Evolutionary conservation across 257 asterid species (phyloP), one percentile per base, ranked within the genome.

Genomic region (Scutellaria galericulata): DNA sequence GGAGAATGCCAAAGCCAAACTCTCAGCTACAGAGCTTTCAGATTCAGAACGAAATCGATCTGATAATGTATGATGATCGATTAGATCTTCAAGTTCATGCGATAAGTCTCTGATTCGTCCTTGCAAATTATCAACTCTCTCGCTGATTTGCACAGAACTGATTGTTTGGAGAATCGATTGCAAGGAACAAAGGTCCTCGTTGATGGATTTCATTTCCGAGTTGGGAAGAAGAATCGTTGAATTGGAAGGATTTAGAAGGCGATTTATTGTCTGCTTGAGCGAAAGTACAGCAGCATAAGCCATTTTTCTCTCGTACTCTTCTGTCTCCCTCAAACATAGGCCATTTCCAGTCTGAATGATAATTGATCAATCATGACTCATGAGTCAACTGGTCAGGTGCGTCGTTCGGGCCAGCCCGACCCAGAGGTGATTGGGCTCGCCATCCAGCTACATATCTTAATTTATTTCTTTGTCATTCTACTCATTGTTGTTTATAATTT

Each of bases 211-310:
- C 22, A 52, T 27, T 11, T 35, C 62, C 1, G 40, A 39, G 5
- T 52, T 67, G 20, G 18, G 48, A 67, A 11, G 24, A 31, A 35
- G 59, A 46, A 13, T 13, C 27, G n/a, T 67, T 4, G 72, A 35
- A 14, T 13, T 5, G 44, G 10, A 11, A 40, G 9, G n/a, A 52
- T 50, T 22, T 2, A 52, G 10, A 51, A 51, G 62, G 10, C 35
- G 14, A 0, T 51, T 27, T 35, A 67, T 51, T 6, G 62, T 60
- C 2, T 46, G 59, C 9, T 72, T 15, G 31, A 55, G 78, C 9
- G 70, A 60, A 10, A 64, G 41, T 7, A 51, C 9, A 22, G 24
- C 18, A 6, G 62, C 50, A 67, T 67, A 67, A 35, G 72, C 72
- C 62, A 67, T 50, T 39, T 37, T 7, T 46, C 12, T 35, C 11